These are phyloP conservation scores for Synchytrium microbalum DNA, from an alignment of 371 early-diverging fungal genomes.

Conservation along the genomic window DNA sequence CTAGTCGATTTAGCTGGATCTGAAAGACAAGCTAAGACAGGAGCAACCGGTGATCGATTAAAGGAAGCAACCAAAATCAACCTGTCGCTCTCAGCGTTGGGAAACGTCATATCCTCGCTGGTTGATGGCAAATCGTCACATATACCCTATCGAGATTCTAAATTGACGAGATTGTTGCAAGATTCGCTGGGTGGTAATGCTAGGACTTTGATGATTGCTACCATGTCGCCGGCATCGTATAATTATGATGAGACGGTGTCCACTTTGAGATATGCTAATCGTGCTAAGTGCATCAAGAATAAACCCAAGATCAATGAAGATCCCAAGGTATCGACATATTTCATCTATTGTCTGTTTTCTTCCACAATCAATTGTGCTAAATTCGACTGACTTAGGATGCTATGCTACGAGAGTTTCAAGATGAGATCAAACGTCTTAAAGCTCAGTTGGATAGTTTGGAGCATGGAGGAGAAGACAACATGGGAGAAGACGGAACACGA, in stretches of 20 bases:
- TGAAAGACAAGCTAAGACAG: conserved; percentile 56
- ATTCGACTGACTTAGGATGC: conserved; percentile 37
- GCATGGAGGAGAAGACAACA: conserved; percentile 32
- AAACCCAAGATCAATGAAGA: conserved; percentile 80
- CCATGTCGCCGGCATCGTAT: conserved; percentile 44
- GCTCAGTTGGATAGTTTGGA: conserved; percentile 34
- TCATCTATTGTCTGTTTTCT: too few relatives aligned
- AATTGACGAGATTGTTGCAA: conserved; percentile 61
- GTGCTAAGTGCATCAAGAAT: conserved; percentile 91
- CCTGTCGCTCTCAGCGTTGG: conserved; percentile 52
- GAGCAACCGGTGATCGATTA: conserved; percentile 52
- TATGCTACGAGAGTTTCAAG: conserved; percentile 53
- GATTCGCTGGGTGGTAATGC: conserved; percentile 57
- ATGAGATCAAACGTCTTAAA: conserved; percentile 49
- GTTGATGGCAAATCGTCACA: conserved; percentile 49
- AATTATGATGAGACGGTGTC: conserved; percentile 64
- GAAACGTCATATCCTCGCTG: conserved; percentile 62
- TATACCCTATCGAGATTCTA: conserved; percentile 63
- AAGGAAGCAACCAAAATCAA: conserved; percentile 71
- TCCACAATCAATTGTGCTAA: conserved; percentile 6
- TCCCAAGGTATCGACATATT: conserved; percentile 40
- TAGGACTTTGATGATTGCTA: conserved; percentile 57
- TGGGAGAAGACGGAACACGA: conserved; percentile 35
- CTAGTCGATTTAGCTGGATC: conserved; percentile 70
- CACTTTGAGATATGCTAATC: conserved; percentile 91